phyloP scores from a whole-genome alignment of 139 green algal genomes.

The Chlamydomonas schloesseri region DNA sequence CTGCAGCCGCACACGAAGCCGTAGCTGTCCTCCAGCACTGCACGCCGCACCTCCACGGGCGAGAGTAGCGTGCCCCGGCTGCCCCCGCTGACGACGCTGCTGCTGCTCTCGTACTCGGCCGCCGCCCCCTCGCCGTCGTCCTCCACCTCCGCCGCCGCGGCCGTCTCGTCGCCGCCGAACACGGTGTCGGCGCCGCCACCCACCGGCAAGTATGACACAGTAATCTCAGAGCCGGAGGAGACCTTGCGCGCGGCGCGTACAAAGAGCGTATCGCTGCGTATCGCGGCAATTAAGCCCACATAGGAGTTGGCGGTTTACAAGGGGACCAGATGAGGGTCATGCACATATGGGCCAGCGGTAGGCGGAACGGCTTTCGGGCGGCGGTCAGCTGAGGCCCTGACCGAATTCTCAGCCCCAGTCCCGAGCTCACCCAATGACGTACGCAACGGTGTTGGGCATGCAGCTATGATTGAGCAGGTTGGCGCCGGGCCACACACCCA shows the following conservation, averaged over 20 bases:
- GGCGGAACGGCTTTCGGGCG: no score
- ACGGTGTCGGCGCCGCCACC: background rate
- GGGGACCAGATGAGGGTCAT: no score
- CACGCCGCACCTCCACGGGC: conserved; percentile 21
- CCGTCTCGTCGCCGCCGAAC: background rate
- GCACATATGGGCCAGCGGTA: no score
- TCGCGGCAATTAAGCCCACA: no score
- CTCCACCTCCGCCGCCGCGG: background rate
- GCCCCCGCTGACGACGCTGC: background rate
- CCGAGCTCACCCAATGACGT: conserved; percentile 3
- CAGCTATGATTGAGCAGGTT: conserved; percentile 52
- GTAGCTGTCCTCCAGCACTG: conserved; percentile 3
- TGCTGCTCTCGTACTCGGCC: background rate
- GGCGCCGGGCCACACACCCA: conserved; percentile 54
- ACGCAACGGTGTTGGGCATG: conserved; percentile 41
- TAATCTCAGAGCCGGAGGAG: conserved; percentile 20
- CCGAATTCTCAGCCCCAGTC: no score
- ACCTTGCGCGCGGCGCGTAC: conserved; percentile 31
- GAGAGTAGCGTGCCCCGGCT: conserved; percentile 23
- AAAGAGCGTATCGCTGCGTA: background rate
- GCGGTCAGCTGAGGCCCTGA: no score
- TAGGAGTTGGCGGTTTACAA: no score
- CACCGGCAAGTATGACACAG: conserved; percentile 38
- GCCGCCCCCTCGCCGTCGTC: background rate
- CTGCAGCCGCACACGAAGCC: conserved; percentile 44